Percentiles rank a stretch among this genome's conserved stretches.
These are phyloP conservation scores for Xylaria arbuscula DNA, from an alignment of 2,329 filamentous ascomycete genomes.

Conservation along the genomic window DNA sequence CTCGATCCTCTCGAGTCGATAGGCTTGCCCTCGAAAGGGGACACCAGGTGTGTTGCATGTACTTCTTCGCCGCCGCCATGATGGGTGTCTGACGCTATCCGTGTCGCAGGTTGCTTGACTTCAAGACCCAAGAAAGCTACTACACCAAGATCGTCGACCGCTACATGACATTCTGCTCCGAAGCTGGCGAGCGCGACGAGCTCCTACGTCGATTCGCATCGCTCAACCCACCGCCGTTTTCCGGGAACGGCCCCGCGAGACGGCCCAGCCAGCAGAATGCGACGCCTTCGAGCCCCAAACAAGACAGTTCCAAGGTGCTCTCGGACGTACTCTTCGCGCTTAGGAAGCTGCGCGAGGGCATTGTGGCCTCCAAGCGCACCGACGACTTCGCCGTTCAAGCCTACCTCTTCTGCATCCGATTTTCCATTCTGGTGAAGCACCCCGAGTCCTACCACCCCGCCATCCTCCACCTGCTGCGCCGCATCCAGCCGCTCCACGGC, in stretches of 20 bases:
- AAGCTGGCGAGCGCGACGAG: slow-evolving; percentile 75
- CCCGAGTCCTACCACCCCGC: slow-evolving; percentile 92
- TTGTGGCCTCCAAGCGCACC: slow-evolving; percentile 79
- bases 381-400: slow-evolving; percentile 88
- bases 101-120: slow-evolving; percentile 72
- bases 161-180: slow-evolving; percentile 89
- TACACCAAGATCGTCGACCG: slow-evolving; percentile 88
- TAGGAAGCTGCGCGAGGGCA: slow-evolving; percentile 90
- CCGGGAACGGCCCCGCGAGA: slow-evolving; percentile 41
- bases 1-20: slow-evolving; percentile 83
- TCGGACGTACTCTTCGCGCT: slow-evolving; percentile 83
- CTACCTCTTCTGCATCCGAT: slow-evolving; percentile 90
- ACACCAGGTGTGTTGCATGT: slow-evolving; percentile 76
- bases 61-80: not conserved
- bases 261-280: slow-evolving; percentile 37
- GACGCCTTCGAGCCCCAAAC: slow-evolving; percentile 39
- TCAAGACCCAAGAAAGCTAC: slow-evolving; percentile 84
- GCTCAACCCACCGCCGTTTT: slow-evolving; percentile 54
- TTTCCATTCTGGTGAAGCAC: slow-evolving; percentile 82
- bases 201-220: slow-evolving; percentile 80
- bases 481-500: slow-evolving; percentile 74
- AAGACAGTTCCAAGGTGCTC: slow-evolving; percentile 69
- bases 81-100: not conserved
- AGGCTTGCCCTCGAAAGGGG: slow-evolving; percentile 90
- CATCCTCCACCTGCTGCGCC: slow-evolving; percentile 79